Base-by-base conservation (phyloP, 2,329 filamentous ascomycete genomes). In the Trichoderma sp. region DNA sequence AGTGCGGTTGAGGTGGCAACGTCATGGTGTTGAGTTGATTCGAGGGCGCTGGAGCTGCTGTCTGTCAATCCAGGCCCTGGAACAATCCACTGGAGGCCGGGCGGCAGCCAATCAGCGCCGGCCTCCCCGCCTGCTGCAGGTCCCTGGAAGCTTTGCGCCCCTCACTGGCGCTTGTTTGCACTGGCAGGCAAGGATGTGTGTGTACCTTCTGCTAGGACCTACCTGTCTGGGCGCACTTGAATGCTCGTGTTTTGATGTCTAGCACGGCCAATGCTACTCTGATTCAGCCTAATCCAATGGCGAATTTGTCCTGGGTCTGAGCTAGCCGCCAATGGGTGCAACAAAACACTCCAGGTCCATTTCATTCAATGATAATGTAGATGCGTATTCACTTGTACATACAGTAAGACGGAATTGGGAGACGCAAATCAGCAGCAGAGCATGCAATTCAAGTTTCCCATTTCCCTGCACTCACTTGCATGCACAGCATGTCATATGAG, bases 11-110 rank as follows among this genome's bases (percentile, higher is more conserved):
- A 28, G n/a, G 53, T 59, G 59, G 28, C 50, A 71, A 66, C 68
- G 68, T 71, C 68, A 71, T 71, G 68, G 68, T 71, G 68, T 59
- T 71, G 68, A 70, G 61, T 36, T 15, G 57, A 58, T 15, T 30
- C 30, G 55, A 58, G 47, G 55, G 58, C 47, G 59, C 55, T 17
- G 23, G 36, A 66, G 69, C 62, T 59, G 20, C 50, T 26, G 15
- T n/a, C 39, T 43, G 47, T 59, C n/a, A 23, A 30, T 15, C 57
- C 67, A 69, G 67, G 30, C 57, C 57, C 57, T 34, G 57, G 23
- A 12, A 30, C 67, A 55, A 67, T 62, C 57, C 59, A 34, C 47
- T 43, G 50, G 55, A 28, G 66, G 64, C 50, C 47, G 23, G 36
- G 32, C 57, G 32, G 39, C 57, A 50, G 57, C 67, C 67, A 69